phyloP scores from a whole-genome alignment of 805 yeast genomes.

The Ogataea nitratoaversa region DNA sequence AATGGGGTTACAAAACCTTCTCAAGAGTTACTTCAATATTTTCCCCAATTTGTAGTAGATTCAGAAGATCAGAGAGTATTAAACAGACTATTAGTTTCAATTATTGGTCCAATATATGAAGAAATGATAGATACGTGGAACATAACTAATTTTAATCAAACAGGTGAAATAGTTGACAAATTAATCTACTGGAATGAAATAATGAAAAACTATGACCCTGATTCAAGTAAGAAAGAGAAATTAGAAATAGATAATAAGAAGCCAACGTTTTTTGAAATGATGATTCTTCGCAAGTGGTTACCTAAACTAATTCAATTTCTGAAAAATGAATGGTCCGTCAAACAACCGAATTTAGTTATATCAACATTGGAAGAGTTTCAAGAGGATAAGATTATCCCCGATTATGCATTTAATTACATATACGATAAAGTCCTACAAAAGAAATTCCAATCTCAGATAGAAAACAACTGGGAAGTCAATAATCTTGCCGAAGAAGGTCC shows the following conservation, averaged over 20 bases:
- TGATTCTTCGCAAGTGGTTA: conserved; percentile 34
- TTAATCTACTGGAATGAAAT: conserved; percentile 27
- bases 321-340: conserved; percentile 33
- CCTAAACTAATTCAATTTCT: conserved; percentile 30
- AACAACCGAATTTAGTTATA: conserved; percentile 37
- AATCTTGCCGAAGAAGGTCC: conserved; percentile 12
- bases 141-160: conserved; percentile 30
- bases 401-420: conserved; percentile 25
- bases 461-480: conserved; percentile 31
- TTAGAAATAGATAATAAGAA: too few relatives aligned
- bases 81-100: conserved; percentile 15
- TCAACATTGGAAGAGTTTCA: conserved; percentile 33
- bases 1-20: not conserved
- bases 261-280: conserved; percentile 29
- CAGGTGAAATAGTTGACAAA: conserved; percentile 24
- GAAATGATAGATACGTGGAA: conserved; percentile 33
- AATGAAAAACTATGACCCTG: conserved; percentile 5
- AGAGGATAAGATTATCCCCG: conserved; percentile 30
- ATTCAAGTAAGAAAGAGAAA: too few relatives aligned
- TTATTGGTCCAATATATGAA: conserved; percentile 19
- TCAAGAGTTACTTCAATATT: not conserved
- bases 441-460: conserved; percentile 30
- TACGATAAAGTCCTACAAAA: conserved; percentile 33
- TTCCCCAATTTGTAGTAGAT: not conserved
- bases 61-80: conserved; percentile 7